Evolutionary conservation across 192 early-diverging fungal genomes (phyloP), one percentile per base, ranked within the genome.

Genomic region (Thoreauomyces humboldtii): DNA sequence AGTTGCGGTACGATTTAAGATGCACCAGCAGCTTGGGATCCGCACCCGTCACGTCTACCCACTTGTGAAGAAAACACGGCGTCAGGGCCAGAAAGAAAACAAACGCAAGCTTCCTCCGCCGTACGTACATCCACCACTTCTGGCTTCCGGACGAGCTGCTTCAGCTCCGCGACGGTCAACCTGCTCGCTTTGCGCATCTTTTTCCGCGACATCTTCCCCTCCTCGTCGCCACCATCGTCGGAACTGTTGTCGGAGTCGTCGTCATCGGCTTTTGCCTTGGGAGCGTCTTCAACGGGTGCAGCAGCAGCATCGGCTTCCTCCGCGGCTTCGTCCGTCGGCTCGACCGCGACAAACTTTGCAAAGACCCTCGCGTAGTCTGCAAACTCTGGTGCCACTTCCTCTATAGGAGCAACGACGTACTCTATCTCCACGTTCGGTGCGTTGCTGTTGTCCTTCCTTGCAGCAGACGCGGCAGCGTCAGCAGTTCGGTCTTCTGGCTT

Each of bases 1-100:
- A 90, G 70, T 98, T 98, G 46, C 94, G 83, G 43, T 83, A 86
- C 3, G 92, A 83, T 71, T 99, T 99, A n/a, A 99, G 76, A 7
- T 88, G 74, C 0, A 97, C 92, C 24, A 98, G 81, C 22, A 99
- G 81, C 41, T 85, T 86, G 0, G 96, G 96, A 59, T 99, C 94
- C 12, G 82, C 79, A 0, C 94, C 91, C 12, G 92, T 96, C 14
- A 90, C 88, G 77, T 99, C 96, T 36, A 89, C 88, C 92, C 93
- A 94, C 77, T 79, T 33, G 25, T 31, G 59, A 21, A 46, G 25
- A 3, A 6, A 46, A 14, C 19, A 6, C n/a, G 9, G 11, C 38
- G 44, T 2, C 12, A 46, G 25, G 44, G 4, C 44, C 14, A 46
- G 5, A 14, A 7, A 22, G 19, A 3, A 3, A 46, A 22, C 44